Evolutionary conservation across 495 filamentous ascomycete species (phyloP).

Genomic region (Trichoderma gamsii): DNA sequence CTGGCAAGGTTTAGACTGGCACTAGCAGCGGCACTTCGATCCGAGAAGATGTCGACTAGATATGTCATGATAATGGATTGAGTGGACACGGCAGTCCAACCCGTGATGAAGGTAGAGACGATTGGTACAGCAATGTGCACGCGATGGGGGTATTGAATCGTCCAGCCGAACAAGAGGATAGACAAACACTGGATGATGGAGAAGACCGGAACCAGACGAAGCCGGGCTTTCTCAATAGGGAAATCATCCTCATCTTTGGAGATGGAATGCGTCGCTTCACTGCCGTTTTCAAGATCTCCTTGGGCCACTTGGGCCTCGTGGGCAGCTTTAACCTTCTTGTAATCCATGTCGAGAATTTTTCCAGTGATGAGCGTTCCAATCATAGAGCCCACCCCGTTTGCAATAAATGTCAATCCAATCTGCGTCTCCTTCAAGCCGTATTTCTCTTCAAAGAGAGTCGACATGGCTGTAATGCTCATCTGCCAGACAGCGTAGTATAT

Average conservation of each 20-base stretch:
- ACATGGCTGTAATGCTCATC: conserved; percentile 51
- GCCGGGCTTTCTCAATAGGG: conserved; percentile 36
- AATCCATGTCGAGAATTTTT: conserved; percentile 39
- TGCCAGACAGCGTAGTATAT: conserved; percentile 52
- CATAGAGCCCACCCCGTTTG: conserved; percentile 47
- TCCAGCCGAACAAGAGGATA: conserved; percentile 36
- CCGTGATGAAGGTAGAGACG: conserved; percentile 35
- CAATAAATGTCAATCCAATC: conserved; percentile 46
- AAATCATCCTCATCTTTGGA: conserved; percentile 21
- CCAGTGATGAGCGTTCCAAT: conserved; percentile 44
- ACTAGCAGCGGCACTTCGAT: conserved; percentile 31
- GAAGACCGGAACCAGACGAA: conserved; percentile 31
- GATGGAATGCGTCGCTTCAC: not conserved
- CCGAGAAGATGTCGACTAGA: conserved; percentile 36
- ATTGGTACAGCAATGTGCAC: conserved; percentile 32
- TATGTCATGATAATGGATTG: conserved; percentile 36
- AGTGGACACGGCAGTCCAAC: conserved; percentile 35
- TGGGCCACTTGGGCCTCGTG: conserved; percentile 19
- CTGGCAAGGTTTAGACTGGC: conserved; percentile 37
- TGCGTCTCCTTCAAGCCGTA: conserved; percentile 43
- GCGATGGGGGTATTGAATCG: conserved; percentile 24
- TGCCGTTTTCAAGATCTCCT: not conserved
- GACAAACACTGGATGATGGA: conserved; percentile 28
- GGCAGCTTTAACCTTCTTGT: conserved; percentile 32
- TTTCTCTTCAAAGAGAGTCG: conserved; percentile 38